These are phyloP conservation scores for Colletotrichum falcatum DNA, from an alignment of 2,329 filamentous ascomycete genomes.

Conservation along the genomic window DNA sequence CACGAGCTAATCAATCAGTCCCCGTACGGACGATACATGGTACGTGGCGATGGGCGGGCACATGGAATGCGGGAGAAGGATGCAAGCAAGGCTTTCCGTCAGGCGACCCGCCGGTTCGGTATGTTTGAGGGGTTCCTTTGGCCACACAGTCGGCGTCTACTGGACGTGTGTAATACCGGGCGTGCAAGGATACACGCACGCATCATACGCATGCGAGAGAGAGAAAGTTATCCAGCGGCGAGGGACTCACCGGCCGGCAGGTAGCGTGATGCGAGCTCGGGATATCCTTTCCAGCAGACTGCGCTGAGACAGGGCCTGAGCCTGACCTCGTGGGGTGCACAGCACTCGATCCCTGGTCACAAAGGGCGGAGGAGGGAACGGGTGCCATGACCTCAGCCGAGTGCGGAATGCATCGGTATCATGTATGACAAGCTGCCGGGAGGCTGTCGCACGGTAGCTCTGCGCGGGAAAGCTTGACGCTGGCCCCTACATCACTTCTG, in stretches of 20 bases:
- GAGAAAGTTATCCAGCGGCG: neutral
- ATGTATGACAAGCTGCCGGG: neutral
- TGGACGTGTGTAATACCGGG: too few relatives aligned
- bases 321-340: slow-evolving; percentile 27
- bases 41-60: neutral
- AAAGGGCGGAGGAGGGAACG: neutral
- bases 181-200: neutral
- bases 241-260: slow-evolving; percentile 5
- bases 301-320: slow-evolving; percentile 32
- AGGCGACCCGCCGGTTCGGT: slow-evolving; percentile 34
- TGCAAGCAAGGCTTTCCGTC: slow-evolving; percentile 33
- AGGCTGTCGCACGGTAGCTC: slow-evolving; percentile 2
- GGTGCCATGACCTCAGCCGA: slow-evolving; percentile 14
- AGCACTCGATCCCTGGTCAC: neutral
- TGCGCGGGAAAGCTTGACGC: slow-evolving; percentile 4
- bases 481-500: slow-evolving; percentile 2
- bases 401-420: slow-evolving; percentile 17
- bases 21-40: neutral
- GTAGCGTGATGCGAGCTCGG: slow-evolving; percentile 35
- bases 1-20: too few relatives aligned
- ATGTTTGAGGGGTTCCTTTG: slow-evolving; percentile 1
- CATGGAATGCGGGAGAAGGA: slow-evolving; percentile 5
- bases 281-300: slow-evolving; percentile 25
- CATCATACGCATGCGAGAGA: neutral
- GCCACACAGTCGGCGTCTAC: too few relatives aligned